Evolutionary conservation across 1,139 yeast species (phyloP).

Genomic region (Candida tetrigidarum): DNA sequence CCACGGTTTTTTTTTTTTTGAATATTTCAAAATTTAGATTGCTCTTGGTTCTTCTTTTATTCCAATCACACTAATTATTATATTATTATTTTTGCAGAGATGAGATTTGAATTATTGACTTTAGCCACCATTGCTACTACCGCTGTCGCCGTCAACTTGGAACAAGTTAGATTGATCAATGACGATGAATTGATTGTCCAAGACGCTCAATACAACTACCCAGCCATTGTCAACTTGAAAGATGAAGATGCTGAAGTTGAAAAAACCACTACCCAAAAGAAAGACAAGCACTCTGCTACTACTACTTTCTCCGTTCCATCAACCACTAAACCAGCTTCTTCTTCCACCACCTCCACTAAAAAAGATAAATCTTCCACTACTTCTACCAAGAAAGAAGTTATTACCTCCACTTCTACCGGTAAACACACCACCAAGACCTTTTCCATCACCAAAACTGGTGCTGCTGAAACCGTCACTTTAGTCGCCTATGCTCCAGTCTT

Average conservation of each 20-base stretch:
- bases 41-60: neutral
- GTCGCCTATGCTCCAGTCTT: slow-evolving; percentile 19
- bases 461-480: slow-evolving; percentile 18
- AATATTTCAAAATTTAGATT: neutral
- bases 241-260: slow-evolving; percentile 18
- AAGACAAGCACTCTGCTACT: slow-evolving; percentile 10
- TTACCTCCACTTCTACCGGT: slow-evolving; percentile 10
- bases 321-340: slow-evolving; percentile 5
- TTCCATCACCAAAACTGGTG: slow-evolving; percentile 22
- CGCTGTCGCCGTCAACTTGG: slow-evolving; percentile 18
- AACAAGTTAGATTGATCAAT: slow-evolving; percentile 19
- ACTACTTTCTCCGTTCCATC: slow-evolving; percentile 7
- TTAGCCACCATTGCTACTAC: slow-evolving; percentile 19
- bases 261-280: slow-evolving; percentile 12
- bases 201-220: slow-evolving; percentile 18
- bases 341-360: slow-evolving; percentile 12
- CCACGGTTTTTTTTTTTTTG: neutral
- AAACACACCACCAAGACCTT: slow-evolving; percentile 18
- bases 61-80: too few relatives aligned
- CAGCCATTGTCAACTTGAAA: slow-evolving; percentile 18
- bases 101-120: slow-evolving; percentile 17
- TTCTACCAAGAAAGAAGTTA: slow-evolving; percentile 7
- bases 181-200: slow-evolving; percentile 20
- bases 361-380: slow-evolving; percentile 5
- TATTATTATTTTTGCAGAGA: too few relatives aligned